Evolutionary conservation across 768 basidiomycete genomes (phyloP).

Genomic region (Lepiota subincarnata): DNA sequence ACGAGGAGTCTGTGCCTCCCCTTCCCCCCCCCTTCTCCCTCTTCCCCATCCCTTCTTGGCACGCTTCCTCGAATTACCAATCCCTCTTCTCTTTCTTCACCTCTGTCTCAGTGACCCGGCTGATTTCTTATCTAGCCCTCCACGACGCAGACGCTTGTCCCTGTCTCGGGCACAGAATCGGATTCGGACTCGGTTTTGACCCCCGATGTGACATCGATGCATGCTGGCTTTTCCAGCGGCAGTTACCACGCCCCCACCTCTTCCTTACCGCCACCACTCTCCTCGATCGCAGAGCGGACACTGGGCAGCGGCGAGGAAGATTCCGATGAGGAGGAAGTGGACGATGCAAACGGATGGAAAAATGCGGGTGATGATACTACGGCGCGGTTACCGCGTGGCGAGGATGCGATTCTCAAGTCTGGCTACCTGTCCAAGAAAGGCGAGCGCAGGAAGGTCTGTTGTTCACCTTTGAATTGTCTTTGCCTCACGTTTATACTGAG

Average conservation of each 20-base stretch:
- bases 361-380: neutral
- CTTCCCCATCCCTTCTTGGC: too few relatives aligned
- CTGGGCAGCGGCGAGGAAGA: slow-evolving; percentile 66
- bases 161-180: slow-evolving; percentile 75
- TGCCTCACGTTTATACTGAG: slow-evolving; percentile 7
- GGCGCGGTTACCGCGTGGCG: slow-evolving; percentile 39
- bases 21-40: too few relatives aligned
- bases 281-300: slow-evolving; percentile 74
- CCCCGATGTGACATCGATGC: slow-evolving; percentile 39
- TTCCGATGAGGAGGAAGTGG: slow-evolving; percentile 62
- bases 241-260: slow-evolving; percentile 15
- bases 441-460: slow-evolving; percentile 85
- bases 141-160: slow-evolving; percentile 19
- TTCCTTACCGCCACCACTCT: slow-evolving; percentile 52
- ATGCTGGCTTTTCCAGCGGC: neutral
- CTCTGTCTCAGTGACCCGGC: slow-evolving; percentile 8
- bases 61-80: too few relatives aligned
- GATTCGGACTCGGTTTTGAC: slow-evolving; percentile 74
- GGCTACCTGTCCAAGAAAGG: slow-evolving; percentile 99
- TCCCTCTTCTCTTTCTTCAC: neutral
- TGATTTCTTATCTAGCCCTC: slow-evolving; percentile 14
- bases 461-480: slow-evolving; percentile 3
- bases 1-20: too few relatives aligned
- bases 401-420: slow-evolving; percentile 77
- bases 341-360: slow-evolving; percentile 63